These are phyloP conservation scores for Penicillium decumbens DNA, from an alignment of 2,329 filamentous ascomycete genomes.

Conservation along the genomic window DNA sequence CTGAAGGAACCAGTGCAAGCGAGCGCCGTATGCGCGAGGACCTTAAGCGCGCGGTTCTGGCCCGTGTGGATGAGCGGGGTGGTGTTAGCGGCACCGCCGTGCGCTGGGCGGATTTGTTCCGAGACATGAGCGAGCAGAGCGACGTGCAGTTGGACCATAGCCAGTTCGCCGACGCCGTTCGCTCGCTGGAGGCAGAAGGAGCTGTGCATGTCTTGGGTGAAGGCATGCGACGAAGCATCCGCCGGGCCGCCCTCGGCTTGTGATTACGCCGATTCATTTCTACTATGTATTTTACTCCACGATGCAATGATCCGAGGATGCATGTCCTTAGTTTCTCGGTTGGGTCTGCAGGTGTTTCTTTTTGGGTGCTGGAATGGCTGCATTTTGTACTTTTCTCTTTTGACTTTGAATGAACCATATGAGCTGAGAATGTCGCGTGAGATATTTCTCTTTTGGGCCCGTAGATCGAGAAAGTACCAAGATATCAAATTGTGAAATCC, in stretches of 20 bases:
- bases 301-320: conserved; percentile 29
- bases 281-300: conserved; percentile 7
- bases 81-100: conserved; percentile 61
- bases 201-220: conserved; percentile 75
- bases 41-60: conserved; percentile 72
- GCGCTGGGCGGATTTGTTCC: conserved; percentile 72
- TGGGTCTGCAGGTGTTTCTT: not conserved
- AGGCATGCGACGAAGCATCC: conserved; percentile 73
- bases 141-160: conserved; percentile 64
- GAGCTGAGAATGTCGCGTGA: conserved; percentile 11
- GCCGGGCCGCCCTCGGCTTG: conserved; percentile 47
- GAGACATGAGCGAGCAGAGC: conserved; percentile 66
- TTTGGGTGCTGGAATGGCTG: conserved; percentile 1
- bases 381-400: not conserved
- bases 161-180: conserved; percentile 80
- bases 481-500: too few species aligned
- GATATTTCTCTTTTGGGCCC: not conserved
- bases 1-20: conserved; percentile 85
- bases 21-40: conserved; percentile 79
- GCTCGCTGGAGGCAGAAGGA: conserved; percentile 78
- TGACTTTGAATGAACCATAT: not conserved
- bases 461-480: not conserved
- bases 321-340: conserved; percentile 12
- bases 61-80: conserved; percentile 74
- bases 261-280: not conserved